A percentile compares a stretch with the other conserved stretches of the same genome.
Conservation (phyloP, 164 flowering plant genomes). For the Vitis labrusca region DNA sequence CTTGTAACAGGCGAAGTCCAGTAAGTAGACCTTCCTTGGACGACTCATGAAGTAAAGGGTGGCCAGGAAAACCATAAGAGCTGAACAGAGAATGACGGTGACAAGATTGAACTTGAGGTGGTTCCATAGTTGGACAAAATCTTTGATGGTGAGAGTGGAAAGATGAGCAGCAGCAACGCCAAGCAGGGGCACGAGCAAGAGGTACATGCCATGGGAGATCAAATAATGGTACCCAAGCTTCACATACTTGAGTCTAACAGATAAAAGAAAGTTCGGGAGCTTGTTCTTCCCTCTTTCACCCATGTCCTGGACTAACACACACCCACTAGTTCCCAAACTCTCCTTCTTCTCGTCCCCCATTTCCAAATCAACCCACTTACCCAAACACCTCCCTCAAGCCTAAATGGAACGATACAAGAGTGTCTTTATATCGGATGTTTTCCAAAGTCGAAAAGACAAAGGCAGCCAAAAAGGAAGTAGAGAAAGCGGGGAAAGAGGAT, state of each 20-base stretch:
- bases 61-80: conserved; percentile 43
- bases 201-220: conserved; percentile 59
- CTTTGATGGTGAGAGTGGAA: conserved; percentile 32
- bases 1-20: conserved; percentile 76
- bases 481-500: not conserved
- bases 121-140: conserved; percentile 35
- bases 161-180: conserved; percentile 35
- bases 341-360: conserved; percentile 13
- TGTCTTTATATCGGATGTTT: too few relatives aligned
- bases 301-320: not conserved
- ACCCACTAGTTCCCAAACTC: not conserved
- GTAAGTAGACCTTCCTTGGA: conserved; percentile 54
- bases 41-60: conserved; percentile 61
- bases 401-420: not conserved
- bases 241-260: conserved; percentile 64
- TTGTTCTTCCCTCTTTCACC: not conserved
- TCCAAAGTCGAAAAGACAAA: not conserved
- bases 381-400: not conserved
- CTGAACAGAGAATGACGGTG: conserved; percentile 34
- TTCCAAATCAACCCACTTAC: not conserved
- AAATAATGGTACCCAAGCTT: conserved; percentile 78
- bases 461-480: not conserved
- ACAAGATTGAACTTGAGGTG: conserved; percentile 56
- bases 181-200: conserved; percentile 44
- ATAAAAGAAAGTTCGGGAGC: conserved; percentile 59